Base-by-base conservation (phyloP, 2,329 filamentous ascomycete species). In the Monosporascus sp. region DNA sequence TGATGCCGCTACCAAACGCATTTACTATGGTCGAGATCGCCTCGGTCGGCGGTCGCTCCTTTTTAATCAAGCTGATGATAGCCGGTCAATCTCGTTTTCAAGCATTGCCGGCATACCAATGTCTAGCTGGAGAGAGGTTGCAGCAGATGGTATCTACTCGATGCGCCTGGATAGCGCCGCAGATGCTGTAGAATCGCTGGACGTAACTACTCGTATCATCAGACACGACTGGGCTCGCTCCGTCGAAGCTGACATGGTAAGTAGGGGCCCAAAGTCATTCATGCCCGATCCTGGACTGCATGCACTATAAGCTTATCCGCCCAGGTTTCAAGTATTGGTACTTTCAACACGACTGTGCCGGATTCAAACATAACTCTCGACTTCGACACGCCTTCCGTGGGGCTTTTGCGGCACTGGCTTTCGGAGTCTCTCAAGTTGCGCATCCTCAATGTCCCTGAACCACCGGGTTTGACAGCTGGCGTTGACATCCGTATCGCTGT, bases 11-110 rank as follows among this genome's bases (percentile, higher is more conserved):
- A 74, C 79, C 50, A 75, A 74, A 9, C 79, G 79, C 43, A 59
- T 97, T 15, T 96, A 87, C 70, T 97, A 89, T 68, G 91, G 89
- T 6, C 82, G 94, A 58, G 94, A 99, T 68, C 88, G 88, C 53
- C 78, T 99, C 3, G 94, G 94, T 8, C 81, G 94, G 53, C 82
- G 94, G 48, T 97, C 94, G 15, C 74, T 99, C 37, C 75, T 97
- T 44, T 72, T 79, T 18, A 79, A 80, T 51, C 63, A 69, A n/a
- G 68, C 72, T n/a, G 72, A 66, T 11, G 66, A 63, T 49, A 58
- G 63, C 0, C 62, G 72, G 5, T 66, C 68, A 39, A 66, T 94
- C 39, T 75, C 78, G 9, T 71, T 96, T 27, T 89, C 85, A 55
- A 96, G 91, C 67, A 72, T 93, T 52, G 80, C 85, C 9, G 84